Evolutionary conservation across 2,329 filamentous ascomycete genomes (phyloP).

Genomic region (Epichloe amarillans): DNA sequence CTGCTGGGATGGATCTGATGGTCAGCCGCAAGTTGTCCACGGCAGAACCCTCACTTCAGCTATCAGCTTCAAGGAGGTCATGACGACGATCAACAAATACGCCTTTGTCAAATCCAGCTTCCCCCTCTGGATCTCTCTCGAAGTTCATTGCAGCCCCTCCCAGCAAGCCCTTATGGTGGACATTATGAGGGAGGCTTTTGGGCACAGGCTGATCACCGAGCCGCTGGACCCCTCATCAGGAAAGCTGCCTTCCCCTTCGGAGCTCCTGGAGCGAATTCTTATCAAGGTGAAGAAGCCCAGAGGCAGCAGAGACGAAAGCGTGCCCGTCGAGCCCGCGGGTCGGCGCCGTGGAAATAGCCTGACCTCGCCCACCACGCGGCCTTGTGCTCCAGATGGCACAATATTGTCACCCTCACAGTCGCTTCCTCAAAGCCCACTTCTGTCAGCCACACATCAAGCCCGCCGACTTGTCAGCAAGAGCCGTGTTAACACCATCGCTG

Average conservation of each 20-base stretch:
- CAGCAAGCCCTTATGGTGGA: conserved; percentile 84
- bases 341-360: conserved; percentile 55
- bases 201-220: conserved; percentile 62
- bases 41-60: conserved; percentile 79
- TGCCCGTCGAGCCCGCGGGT: conserved; percentile 22
- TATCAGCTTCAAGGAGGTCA: conserved; percentile 81
- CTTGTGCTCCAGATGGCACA: conserved; percentile 45
- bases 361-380: conserved; percentile 50
- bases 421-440: conserved; percentile 39
- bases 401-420: conserved; percentile 34
- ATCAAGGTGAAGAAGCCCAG: conserved; percentile 83
- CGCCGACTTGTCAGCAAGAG: conserved; percentile 35
- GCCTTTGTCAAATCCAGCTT: conserved; percentile 81
- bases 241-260: conserved; percentile 70
- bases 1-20: conserved; percentile 89
- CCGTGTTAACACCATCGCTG: conserved; percentile 44
- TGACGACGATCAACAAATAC: conserved; percentile 87
- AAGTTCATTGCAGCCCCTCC: conserved; percentile 76
- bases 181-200: conserved; percentile 77
- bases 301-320: conserved; percentile 27
- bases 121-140: conserved; percentile 85
- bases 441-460: conserved; percentile 37
- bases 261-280: conserved; percentile 70
- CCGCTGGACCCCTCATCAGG: conserved; percentile 56
- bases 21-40: conserved; percentile 80